Evolutionary conservation across 768 basidiomycete genomes (phyloP), one percentile per base, ranked within the genome.

Genomic region (Agaricus sinodeliciosus): DNA sequence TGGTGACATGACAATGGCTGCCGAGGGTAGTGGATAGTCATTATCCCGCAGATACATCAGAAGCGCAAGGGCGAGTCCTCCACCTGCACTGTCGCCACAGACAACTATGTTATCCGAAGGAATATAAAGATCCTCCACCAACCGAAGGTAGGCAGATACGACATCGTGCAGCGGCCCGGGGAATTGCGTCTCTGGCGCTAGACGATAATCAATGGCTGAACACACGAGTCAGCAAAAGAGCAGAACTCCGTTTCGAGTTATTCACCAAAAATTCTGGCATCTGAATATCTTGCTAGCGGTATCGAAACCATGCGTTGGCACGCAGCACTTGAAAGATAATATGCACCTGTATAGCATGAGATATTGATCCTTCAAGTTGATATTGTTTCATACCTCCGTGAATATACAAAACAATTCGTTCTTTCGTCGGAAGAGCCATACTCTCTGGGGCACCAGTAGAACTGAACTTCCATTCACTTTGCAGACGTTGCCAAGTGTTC

Each of bases 41-140:
- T 94, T 87, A 63, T 99, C 95, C n/a, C 95, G 78, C 15, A 99
- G 79, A 65, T 99, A 99, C 82, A 98, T 85, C 50, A 95, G 69
- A 43, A 94, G 69, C 0, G 92, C 94, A 1, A 97, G 77, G 22
- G 82, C 75, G 4, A 99, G 70, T 0, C 90, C 94, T 25, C 94
- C 95, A 4, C 95, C 95, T 7, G 96, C 95, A 56, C 90, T 94
- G 63, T 99, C 95, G 7, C 95, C 95, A 19, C 82, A 83, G 48
- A 96, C 62, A 48, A 93, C 73, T 56, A 98, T 88, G 60, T 95
- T 96, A 68, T 91, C 87, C 0, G 95, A 80, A 3, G 93, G 91
- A 47, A 98, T 91, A 43, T 85, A 82, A 40, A 98, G 79, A 55
- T 96, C 93, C 51, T 92, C 85, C 1, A 85, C 77, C 18, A 99